Conservation (phyloP, 164 flowering plant genomes). For the Tetracentron sinense region DNA sequence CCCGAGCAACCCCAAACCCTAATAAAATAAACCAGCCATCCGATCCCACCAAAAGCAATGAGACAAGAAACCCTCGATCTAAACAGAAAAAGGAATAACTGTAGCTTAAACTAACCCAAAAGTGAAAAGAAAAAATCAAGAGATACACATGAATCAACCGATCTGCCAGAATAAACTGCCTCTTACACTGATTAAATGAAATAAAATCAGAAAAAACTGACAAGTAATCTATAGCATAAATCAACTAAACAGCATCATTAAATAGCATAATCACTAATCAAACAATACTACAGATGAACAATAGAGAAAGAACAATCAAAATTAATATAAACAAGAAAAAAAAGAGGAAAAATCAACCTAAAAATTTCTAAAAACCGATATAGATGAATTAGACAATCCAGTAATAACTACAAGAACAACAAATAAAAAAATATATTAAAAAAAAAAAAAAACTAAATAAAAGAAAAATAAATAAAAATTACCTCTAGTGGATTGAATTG, state of each 20-base stretch:
- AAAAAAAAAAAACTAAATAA: too few species aligned
- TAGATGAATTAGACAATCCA: not conserved
- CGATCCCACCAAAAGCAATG: not conserved
- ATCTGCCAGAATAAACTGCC: not conserved
- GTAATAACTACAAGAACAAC: not conserved
- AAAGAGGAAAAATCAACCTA: not conserved
- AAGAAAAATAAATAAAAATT: too few species aligned
- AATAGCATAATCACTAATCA: not conserved
- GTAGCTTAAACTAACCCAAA: not conserved
- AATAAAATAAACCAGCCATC: not conserved
- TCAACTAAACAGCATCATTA: not conserved
- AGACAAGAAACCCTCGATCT: not conserved
- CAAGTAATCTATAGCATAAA: not conserved
- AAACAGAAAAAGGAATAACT: not conserved
- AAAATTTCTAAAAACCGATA: not conserved
- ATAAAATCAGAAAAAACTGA: not conserved
- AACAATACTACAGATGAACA: too few species aligned
- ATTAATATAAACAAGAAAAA: too few species aligned
- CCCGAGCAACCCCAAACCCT: not conserved
- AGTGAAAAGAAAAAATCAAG: not conserved
- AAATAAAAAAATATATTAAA: too few species aligned
- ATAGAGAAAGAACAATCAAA: conserved; percentile 1
- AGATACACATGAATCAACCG: not conserved
- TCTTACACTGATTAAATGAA: not conserved
- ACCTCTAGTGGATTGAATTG: not conserved